Percentiles rank a stretch among this genome's conserved stretches.
Evolutionary conservation across 768 basidiomycete genomes (phyloP).

Genomic region (Mycena latifolia): DNA sequence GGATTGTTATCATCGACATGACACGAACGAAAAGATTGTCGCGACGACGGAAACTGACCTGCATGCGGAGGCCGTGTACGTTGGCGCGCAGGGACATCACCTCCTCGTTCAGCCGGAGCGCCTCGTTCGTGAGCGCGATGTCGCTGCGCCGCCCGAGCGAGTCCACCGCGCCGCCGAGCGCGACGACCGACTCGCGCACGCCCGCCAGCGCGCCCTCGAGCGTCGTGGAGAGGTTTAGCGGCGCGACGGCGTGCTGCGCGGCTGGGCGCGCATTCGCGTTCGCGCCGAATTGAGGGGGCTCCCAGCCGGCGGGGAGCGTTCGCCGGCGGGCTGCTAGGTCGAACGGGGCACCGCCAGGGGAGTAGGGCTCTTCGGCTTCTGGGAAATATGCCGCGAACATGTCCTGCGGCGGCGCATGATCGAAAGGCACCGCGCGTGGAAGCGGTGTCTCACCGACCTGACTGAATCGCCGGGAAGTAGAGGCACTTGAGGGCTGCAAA

Average conservation of each 20-base stretch:
- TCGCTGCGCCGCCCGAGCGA: conserved; percentile 73
- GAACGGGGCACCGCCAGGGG: background rate
- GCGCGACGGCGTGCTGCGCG: conserved; percentile 63
- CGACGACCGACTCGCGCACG: conserved; percentile 70
- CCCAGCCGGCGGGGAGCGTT: conserved; percentile 35
- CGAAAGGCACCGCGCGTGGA: background rate
- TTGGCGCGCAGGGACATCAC: conserved; percentile 75
- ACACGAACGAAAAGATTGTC: background rate
- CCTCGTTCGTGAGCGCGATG: conserved; percentile 78
- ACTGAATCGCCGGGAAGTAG: conserved; percentile 60
- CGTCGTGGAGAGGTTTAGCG: conserved; percentile 71
- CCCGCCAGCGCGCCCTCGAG: conserved; percentile 72
- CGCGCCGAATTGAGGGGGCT: conserved; percentile 19
- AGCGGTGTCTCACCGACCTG: conserved; percentile 37
- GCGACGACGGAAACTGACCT: conserved; percentile 57
- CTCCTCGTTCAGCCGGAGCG: conserved; percentile 79
- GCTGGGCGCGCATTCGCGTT: conserved; percentile 15
- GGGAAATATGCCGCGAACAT: conserved; percentile 52
- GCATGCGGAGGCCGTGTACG: conserved; percentile 84
- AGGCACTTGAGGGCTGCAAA: conserved; percentile 39
- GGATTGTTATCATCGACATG: conserved; percentile 20
- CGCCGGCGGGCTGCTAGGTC: conserved; percentile 18
- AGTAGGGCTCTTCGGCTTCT: conserved; percentile 32
- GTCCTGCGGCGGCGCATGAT: conserved; percentile 30
- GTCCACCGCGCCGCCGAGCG: conserved; percentile 71